phyloP scores from a whole-genome alignment of 73 alveolate species.

The Effrenium voratum region DNA sequence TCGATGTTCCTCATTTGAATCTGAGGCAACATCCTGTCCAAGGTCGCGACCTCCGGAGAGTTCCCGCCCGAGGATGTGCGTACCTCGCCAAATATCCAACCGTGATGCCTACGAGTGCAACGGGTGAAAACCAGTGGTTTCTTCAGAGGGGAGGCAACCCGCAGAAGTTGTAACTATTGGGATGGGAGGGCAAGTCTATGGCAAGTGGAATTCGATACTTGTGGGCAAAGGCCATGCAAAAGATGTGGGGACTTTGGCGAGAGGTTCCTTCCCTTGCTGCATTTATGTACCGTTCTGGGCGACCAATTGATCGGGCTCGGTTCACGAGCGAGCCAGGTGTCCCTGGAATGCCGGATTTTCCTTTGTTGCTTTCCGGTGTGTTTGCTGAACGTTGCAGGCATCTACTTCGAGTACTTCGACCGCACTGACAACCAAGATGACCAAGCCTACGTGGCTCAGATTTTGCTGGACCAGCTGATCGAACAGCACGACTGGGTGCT shows the following conservation, averaged over 20 bases:
- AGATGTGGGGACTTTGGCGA: background rate
- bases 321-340: background rate
- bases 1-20: too few relatives aligned
- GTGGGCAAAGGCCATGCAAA: background rate
- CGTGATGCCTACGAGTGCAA: too few relatives aligned
- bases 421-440: conserved; percentile 55
- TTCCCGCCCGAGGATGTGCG: conserved; percentile 91
- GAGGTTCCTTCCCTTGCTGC: background rate
- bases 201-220: background rate
- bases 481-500: conserved; percentile 60
- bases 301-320: background rate
- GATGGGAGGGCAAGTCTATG: too few relatives aligned
- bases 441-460: conserved; percentile 70
- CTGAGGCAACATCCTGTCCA: conserved; percentile 86
- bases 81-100: background rate
- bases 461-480: conserved; percentile 44
- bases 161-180: too few relatives aligned
- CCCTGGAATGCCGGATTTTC: background rate
- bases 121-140: too few relatives aligned
- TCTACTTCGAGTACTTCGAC: conserved; percentile 71
- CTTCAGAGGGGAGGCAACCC: too few relatives aligned
- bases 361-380: background rate
- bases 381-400: background rate
- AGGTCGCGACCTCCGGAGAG: conserved; percentile 89
- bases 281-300: too few relatives aligned